These are phyloP conservation scores for Dentipellis fragilis DNA, from an alignment of 768 basidiomycete species.

Conservation along the genomic window DNA sequence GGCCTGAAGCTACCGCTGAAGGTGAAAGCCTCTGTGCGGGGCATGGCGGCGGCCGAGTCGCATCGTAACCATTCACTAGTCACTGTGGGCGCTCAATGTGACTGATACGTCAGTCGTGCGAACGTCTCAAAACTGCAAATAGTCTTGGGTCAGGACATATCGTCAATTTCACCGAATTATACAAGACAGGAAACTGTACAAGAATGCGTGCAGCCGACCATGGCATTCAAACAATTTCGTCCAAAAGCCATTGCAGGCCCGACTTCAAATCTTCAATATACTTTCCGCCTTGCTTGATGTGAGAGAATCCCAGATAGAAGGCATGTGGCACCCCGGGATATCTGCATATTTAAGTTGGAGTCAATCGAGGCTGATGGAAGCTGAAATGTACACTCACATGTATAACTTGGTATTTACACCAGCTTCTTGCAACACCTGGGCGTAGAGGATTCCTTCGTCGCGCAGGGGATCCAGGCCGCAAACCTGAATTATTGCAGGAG, in stretches of 20 bases:
- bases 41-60: no score
- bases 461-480: slow-evolving; percentile 1
- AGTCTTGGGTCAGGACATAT: no score
- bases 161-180: no score
- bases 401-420: background rate
- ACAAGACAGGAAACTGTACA: no score
- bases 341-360: background rate
- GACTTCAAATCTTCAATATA: background rate
- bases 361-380: background rate
- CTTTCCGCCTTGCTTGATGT: background rate
- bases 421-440: background rate
- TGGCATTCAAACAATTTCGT: no score
- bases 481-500: background rate
- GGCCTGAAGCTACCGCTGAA: no score
- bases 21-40: no score
- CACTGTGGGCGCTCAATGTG: no score
- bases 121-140: no score
- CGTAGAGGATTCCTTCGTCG: slow-evolving; percentile 1
- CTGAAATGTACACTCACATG: background rate
- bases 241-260: background rate
- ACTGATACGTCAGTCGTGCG: no score
- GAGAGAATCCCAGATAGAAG: background rate
- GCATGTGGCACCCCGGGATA: slow-evolving; percentile 1
- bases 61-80: no score
- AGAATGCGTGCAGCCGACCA: no score